A percentile compares a stretch with the other conserved stretches of the same genome.
These are phyloP conservation scores for Thalassiosira ordinaria DNA, from an alignment of 352 stramenopile species.

Conservation along the genomic window DNA sequence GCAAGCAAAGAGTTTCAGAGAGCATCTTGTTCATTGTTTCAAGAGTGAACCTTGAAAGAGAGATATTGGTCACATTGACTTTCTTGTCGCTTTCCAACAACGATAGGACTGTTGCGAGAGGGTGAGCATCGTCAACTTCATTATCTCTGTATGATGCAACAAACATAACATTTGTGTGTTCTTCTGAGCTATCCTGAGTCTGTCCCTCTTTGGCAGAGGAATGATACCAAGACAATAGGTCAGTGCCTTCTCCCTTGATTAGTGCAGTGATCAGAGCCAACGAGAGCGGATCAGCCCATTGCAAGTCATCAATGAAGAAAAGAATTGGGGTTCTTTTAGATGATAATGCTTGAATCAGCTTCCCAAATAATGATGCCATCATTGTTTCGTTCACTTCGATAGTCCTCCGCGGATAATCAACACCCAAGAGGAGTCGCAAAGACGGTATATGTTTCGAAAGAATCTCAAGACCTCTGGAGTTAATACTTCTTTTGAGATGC, in stretches of 20 bases:
- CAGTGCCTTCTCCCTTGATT: neutral
- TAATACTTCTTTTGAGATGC: constrained; percentile 8
- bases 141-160: constrained; percentile 39
- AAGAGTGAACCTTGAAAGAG: constrained; percentile 17
- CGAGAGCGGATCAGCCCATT: constrained; percentile 46
- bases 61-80: constrained; percentile 23
- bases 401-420: neutral
- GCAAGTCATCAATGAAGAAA: constrained; percentile 56
- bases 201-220: no score
- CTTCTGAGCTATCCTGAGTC: no score
- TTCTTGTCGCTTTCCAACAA: constrained; percentile 5
- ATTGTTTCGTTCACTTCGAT: constrained; percentile 6
- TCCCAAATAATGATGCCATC: constrained; percentile 14
- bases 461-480: neutral
- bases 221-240: neutral
- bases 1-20: constrained; percentile 38
- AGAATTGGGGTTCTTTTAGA: constrained; percentile 10
- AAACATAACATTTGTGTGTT: constrained; percentile 36
- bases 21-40: constrained; percentile 35
- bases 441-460: constrained; percentile 25
- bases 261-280: constrained; percentile 20
- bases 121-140: constrained; percentile 37
- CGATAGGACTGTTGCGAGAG: constrained; percentile 6
- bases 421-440: constrained; percentile 4
- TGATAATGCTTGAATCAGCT: constrained; percentile 18